Evolutionary conservation across 2,329 filamentous ascomycete species (phyloP).

Genomic region (Aspergillus floridensis): DNA sequence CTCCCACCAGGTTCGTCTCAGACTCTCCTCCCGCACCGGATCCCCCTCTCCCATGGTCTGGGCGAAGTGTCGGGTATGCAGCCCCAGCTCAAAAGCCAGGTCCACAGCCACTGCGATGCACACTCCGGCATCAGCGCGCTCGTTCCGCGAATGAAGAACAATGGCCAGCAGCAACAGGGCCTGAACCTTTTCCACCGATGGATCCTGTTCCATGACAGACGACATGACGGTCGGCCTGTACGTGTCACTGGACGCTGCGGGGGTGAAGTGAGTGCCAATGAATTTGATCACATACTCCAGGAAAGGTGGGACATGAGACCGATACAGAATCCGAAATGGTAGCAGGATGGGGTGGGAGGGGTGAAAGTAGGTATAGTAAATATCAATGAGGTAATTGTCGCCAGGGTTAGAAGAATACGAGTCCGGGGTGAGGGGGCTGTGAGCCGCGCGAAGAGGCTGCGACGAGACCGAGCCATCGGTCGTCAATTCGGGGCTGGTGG

Average conservation of each 20-base stretch:
- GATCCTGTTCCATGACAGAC: conserved; percentile 33
- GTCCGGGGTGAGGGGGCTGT: conserved; percentile 36
- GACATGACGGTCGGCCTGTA: conserved; percentile 40
- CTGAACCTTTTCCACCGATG: conserved; percentile 68
- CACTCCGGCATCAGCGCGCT: conserved; percentile 66
- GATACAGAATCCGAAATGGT: conserved; percentile 44
- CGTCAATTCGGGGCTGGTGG: conserved; percentile 24
- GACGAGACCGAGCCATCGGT: conserved; percentile 18
- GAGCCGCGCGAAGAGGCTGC: conserved; percentile 19
- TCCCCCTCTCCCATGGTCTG: conserved; percentile 61
- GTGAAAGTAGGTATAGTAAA: conserved; percentile 58
- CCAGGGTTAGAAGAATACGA: conserved; percentile 31
- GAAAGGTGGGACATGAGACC: conserved; percentile 41
- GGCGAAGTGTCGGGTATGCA: conserved; percentile 70
- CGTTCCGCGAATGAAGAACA: conserved; percentile 71
- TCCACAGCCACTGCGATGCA: conserved; percentile 67
- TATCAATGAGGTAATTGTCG: conserved; percentile 47
- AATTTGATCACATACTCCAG: conserved; percentile 57
- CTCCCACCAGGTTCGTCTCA: conserved; percentile 90
- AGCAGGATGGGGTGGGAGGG: conserved; percentile 57
- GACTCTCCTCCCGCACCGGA: conserved; percentile 72
- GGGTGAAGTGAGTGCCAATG: conserved; percentile 55
- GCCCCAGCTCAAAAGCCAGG: conserved; percentile 70
- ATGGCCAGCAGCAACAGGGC: conserved; percentile 74
- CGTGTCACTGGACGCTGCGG: conserved; percentile 44